Percentiles rank a stretch among this genome's conserved stretches.
phyloP scores from a whole-genome alignment of 805 yeast species.

The Starmerella powellii region DNA sequence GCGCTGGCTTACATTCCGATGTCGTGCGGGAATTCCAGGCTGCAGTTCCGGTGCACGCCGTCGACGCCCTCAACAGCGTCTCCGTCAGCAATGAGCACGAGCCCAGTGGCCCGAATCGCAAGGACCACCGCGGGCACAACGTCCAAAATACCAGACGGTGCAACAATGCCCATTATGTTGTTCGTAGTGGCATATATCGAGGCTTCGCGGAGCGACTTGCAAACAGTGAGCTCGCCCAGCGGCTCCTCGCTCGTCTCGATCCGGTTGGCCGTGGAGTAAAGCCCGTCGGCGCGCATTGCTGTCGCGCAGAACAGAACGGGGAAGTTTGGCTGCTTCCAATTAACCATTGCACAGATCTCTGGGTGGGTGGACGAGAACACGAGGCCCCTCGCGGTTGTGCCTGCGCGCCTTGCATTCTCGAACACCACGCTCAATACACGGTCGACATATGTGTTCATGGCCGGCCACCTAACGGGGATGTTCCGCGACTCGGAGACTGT shows the following conservation, averaged over 20 bases:
- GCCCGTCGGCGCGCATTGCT: slow-evolving; percentile 25
- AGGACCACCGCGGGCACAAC: slow-evolving; percentile 67
- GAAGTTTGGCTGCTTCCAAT: slow-evolving; percentile 98
- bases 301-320: slow-evolving; percentile 82
- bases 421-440: slow-evolving; percentile 58
- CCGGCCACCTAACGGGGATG: slow-evolving; percentile 26
- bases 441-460: slow-evolving; percentile 68
- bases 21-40: slow-evolving; percentile 40
- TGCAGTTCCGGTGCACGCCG: slow-evolving; percentile 53
- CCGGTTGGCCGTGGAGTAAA: slow-evolving; percentile 23
- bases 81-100: slow-evolving; percentile 57
- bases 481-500: slow-evolving; percentile 19
- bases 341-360: slow-evolving; percentile 78
- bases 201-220: slow-evolving; percentile 66
- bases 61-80: slow-evolving; percentile 35
- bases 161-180: slow-evolving; percentile 72
- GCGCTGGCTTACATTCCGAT: slow-evolving; percentile 10
- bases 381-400: slow-evolving; percentile 36
- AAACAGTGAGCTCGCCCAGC: slow-evolving; percentile 22
- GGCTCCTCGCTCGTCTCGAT: slow-evolving; percentile 26
- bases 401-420: slow-evolving; percentile 47
- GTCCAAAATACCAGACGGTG: slow-evolving; percentile 56
- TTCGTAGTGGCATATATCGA: slow-evolving; percentile 67
- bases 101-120: slow-evolving; percentile 65
- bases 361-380: slow-evolving; percentile 81